Evolutionary conservation across 768 basidiomycete genomes (phyloP), one percentile per base, ranked within the genome.

Genomic region (Termitomyces sp.): DNA sequence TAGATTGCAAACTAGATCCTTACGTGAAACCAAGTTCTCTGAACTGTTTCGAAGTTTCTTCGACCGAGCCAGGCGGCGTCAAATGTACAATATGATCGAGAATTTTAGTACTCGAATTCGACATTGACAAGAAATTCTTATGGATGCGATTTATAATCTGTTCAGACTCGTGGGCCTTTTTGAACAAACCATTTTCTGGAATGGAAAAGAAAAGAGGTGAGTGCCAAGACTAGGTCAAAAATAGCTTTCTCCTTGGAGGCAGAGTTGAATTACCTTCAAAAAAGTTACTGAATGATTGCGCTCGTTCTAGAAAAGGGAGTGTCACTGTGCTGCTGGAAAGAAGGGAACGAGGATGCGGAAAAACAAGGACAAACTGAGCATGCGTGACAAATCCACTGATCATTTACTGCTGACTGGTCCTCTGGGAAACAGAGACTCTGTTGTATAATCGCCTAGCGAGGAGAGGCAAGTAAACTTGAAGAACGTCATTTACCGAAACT

Each of bases 41-140:
- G 57, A 86, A 88, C 45, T 80, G 77, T 21, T 76, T 65, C 0
- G 81, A 71, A 21, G 74, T 76, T 34, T 77, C 66, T 19, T 74
- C 64, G 10, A 88, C 71, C 0, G 80, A 74, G 0, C 79, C 84
- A 1, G 86, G 83, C 0, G 86, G 81, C 0, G 83, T 83, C n/a
- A 90, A 72, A 64, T 88, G 82, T 0, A 90, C 78, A 54, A 90
- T 80, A 59, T 90, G 88, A 58, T 90, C 88, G 11, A 88, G 66
- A 11, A 64, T 70, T n/a, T 64, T 63, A 28, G 67, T 77, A 43
- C 55, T 67, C 19, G 42, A 15, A 22, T 38, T 50, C 1, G 51
- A 35, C 56, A 57, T 37, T 17, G 34, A 14, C 7, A 37, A 35
- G 34, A 48, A 34, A 21, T 9, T 14, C 46, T 34, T 12, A 46